Evolutionary conservation across 768 basidiomycete genomes (phyloP).

Genomic region (Flagelloscypha sp.): DNA sequence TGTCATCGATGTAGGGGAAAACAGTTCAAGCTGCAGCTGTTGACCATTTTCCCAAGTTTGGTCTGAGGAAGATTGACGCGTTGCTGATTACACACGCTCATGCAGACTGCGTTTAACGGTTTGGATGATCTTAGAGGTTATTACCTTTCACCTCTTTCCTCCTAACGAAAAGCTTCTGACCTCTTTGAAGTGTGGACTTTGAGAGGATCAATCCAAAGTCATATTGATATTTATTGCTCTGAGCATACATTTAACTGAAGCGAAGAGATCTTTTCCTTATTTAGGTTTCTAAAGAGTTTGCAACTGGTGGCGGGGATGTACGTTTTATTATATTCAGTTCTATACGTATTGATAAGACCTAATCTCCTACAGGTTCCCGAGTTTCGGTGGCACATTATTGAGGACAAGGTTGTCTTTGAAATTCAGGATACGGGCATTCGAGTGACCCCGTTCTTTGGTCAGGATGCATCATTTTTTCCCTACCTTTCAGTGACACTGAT

Average conservation of each 20-base stretch:
- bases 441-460: slow-evolving; percentile 62
- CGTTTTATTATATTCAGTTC: slow-evolving; percentile 11
- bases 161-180: too few relatives aligned
- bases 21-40: slow-evolving; percentile 46
- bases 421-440: slow-evolving; percentile 55
- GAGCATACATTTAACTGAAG: slow-evolving; percentile 54
- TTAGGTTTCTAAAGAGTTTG: slow-evolving; percentile 66
- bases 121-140: slow-evolving; percentile 59
- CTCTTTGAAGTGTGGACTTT: slow-evolving; percentile 62
- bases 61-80: slow-evolving; percentile 57
- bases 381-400: slow-evolving; percentile 76
- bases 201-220: slow-evolving; percentile 49
- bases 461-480: slow-evolving; percentile 11
- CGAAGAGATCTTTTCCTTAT: slow-evolving; percentile 74
- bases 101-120: slow-evolving; percentile 67
- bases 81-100: slow-evolving; percentile 65
- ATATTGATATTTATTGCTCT: slow-evolving; percentile 72
- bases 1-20: slow-evolving; percentile 59
- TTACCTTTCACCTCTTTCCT: slow-evolving; percentile 9
- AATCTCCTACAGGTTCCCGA: slow-evolving; percentile 55
- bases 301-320: slow-evolving; percentile 76
- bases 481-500: slow-evolving; percentile 2
- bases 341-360: neutral
- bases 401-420: slow-evolving; percentile 58
- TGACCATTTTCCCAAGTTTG: slow-evolving; percentile 57